These are phyloP conservation scores for Triadica sebifera DNA, from an alignment of 345 rosid genomes.

Conservation along the genomic window DNA sequence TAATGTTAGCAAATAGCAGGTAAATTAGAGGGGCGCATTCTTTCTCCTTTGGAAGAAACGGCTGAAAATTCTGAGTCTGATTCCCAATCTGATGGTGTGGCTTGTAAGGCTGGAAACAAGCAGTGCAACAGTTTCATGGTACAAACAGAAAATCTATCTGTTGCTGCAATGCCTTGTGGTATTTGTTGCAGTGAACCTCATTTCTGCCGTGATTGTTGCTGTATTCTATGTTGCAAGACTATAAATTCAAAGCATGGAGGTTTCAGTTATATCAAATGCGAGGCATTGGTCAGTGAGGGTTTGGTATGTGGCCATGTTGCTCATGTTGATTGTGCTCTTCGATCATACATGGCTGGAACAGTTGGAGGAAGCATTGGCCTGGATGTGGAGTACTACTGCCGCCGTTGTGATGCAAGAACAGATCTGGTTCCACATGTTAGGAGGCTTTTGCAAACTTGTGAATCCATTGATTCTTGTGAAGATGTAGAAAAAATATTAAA, in stretches of 20 bases:
- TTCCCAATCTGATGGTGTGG: conserved; percentile 32
- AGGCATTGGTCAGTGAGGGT: conserved; percentile 50
- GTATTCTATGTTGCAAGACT: conserved; percentile 73
- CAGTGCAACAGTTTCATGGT: conserved; percentile 49
- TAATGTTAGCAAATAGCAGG: conserved; percentile 26
- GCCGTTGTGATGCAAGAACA: conserved; percentile 73
- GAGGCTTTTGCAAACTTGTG: conserved; percentile 50
- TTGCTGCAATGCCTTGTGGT: conserved; percentile 60
- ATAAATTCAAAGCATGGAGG: conserved; percentile 48
- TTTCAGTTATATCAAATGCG: conserved; percentile 70
- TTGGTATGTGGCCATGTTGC: conserved; percentile 75
- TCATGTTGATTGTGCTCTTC: conserved; percentile 83
- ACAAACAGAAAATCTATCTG: conserved; percentile 25
- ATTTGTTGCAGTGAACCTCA: conserved; percentile 72
- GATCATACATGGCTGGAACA: conserved; percentile 79
- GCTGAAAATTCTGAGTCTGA: conserved; percentile 36
- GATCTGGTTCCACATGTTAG: conserved; percentile 64
- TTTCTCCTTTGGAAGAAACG: conserved; percentile 29
- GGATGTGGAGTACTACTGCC: conserved; percentile 83
- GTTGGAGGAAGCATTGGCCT: conserved; percentile 83
- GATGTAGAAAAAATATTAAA: conserved; percentile 59
- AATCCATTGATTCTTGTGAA: conserved; percentile 46
- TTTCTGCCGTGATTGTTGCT: conserved; percentile 81
- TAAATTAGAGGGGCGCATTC: conserved; percentile 18
- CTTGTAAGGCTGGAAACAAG: conserved; percentile 71